These are phyloP conservation scores for Fusarium sp. DNA, from an alignment of 2,329 filamentous ascomycete genomes.

Conservation along the genomic window DNA sequence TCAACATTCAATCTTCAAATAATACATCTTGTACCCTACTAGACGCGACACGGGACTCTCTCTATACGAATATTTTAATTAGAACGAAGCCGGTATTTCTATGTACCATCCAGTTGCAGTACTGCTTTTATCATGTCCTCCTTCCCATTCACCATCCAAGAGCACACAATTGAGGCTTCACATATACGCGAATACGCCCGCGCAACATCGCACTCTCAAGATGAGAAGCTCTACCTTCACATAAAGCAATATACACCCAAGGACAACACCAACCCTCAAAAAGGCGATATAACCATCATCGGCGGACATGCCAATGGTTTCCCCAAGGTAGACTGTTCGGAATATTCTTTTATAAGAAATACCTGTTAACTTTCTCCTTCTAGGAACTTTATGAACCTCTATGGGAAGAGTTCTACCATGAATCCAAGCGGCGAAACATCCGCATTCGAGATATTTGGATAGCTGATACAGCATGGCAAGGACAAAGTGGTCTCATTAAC, in stretches of 20 bases:
- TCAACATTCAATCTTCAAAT: not conserved
- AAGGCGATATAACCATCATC: constrained; percentile 86
- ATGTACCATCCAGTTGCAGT: not conserved
- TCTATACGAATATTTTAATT: not conserved
- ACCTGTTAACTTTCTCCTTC: not conserved
- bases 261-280: constrained; percentile 73
- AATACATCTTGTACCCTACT: not conserved
- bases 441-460: constrained; percentile 88
- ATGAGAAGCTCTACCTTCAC: constrained; percentile 77
- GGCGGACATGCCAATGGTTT: constrained; percentile 93
- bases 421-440: constrained; percentile 69
- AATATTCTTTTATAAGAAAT: not conserved
- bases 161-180: constrained; percentile 78
- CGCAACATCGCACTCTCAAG: constrained; percentile 77
- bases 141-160: constrained; percentile 70
- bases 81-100: too few species aligned
- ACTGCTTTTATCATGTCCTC: constrained; percentile 39
- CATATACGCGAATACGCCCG: constrained; percentile 86
- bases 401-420: constrained; percentile 82
- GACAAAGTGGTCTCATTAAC: constrained; percentile 81
- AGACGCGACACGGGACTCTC: not conserved
- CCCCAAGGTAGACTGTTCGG: constrained; percentile 73
- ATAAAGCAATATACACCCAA: constrained; percentile 90
- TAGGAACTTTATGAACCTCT: constrained; percentile 93
- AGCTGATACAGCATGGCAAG: constrained; percentile 88